Evolutionary conservation across 306 rosid species (phyloP), one percentile per base, ranked within the genome.

Genomic region (Hippophae rhamnoides): DNA sequence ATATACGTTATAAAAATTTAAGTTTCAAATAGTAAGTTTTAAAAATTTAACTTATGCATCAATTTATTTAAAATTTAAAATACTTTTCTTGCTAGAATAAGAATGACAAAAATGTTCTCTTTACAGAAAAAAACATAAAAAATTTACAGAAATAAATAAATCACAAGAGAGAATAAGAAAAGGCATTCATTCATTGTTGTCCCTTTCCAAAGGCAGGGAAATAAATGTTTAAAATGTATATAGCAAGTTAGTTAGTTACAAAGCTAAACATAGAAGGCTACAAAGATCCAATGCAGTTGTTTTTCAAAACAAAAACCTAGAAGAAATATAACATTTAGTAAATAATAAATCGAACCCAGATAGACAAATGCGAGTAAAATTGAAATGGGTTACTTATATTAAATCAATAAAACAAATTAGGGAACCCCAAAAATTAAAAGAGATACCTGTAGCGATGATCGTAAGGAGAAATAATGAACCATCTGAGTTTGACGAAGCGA

Each of bases 401-500:
- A 31, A 31, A 31, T 2, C 5, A 31, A 31, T 31, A 31, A 31
- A 31, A 31, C 5, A 31, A 31, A 31, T 31, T 31, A 31, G 38
- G 38, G 38, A 31, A 31, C 38, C 38, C 38, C 38, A 2, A 2
- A 31, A 31, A 31, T 31, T 31, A 2, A 31, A 66, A 65, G 6
- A 26, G 0, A 7, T 57, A 79, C 99, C 99, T 86, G 84, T 93
- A 93, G 2, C 78, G 96, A 61, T 62, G 94, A 42, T 88, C 94
- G 49, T 83, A 88, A 1, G 97, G 97, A 0, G 95, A 84, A 0
- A 88, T 0, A 61, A 86, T 70, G 68, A 75, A 70, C 1, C 57
- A 43, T 6, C 64, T 59, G 56, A 86, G 94, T 51, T 76, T 75
- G 42, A 84, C 68, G 56, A 90, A 56, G 43, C 94, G 86, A 26